phyloP scores from a whole-genome alignment of 768 basidiomycete species.

The Gelatoporia subvermispora region DNA sequence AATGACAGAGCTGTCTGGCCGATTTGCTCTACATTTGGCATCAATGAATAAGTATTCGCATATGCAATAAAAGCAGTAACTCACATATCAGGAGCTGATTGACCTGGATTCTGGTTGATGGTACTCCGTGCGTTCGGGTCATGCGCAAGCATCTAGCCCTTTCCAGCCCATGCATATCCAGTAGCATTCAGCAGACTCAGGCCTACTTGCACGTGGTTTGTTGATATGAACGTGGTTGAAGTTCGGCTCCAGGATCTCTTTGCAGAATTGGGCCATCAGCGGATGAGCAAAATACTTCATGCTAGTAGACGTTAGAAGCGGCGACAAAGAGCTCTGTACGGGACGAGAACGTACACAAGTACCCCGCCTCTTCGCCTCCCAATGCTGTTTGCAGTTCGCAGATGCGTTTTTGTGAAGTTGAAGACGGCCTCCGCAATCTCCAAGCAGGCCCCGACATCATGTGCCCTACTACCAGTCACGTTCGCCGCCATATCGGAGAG shows the following conservation, averaged over 20 bases:
- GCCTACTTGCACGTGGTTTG: constrained; percentile 80
- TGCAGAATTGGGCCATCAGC: constrained; percentile 58
- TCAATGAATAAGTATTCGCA: too few relatives aligned
- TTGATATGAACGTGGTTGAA: constrained; percentile 65
- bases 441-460: constrained; percentile 66
- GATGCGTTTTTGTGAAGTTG: constrained; percentile 52
- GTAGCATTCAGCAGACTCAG: constrained; percentile 79
- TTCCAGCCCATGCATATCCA: constrained; percentile 81
- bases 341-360: constrained; percentile 45
- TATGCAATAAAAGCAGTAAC: too few relatives aligned
- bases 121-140: too few relatives aligned
- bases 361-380: constrained; percentile 44
- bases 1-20: too few relatives aligned
- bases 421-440: constrained; percentile 74
- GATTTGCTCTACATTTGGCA: too few relatives aligned
- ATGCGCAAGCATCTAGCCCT: constrained; percentile 5
- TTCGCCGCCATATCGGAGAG: constrained; percentile 92
- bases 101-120: too few relatives aligned
- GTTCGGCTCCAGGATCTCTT: constrained; percentile 47
- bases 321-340: constrained; percentile 6
- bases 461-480: constrained; percentile 59
- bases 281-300: constrained; percentile 87
- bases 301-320: constrained; percentile 33
- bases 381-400: constrained; percentile 43
- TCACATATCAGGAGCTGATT: too few relatives aligned